These are phyloP conservation scores for Globisporangium spiculum DNA, from an alignment of 352 stramenopile species.

Conservation along the genomic window DNA sequence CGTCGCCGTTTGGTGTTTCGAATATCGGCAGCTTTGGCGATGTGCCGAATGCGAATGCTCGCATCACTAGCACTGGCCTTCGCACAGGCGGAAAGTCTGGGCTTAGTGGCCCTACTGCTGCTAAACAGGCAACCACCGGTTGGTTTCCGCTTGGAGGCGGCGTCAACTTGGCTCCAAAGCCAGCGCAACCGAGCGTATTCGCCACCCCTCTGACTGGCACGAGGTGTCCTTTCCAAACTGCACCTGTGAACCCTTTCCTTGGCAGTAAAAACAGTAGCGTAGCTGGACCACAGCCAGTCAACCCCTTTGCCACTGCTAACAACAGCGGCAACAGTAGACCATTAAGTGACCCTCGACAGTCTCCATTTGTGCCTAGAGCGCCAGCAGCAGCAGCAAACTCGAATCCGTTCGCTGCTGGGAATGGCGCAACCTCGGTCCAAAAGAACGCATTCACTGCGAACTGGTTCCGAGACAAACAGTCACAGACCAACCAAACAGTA, in stretches of 20 bases:
- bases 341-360: neutral
- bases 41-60: neutral
- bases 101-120: neutral
- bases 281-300: neutral
- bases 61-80: neutral
- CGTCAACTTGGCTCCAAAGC: neutral
- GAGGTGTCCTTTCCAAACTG: neutral
- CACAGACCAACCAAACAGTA: neutral
- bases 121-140: neutral
- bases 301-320: neutral
- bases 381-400: neutral
- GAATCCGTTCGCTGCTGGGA: conserved; percentile 6
- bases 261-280: neutral
- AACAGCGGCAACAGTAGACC: neutral
- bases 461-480: neutral
- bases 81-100: neutral
- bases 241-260: conserved; percentile 10
- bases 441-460: neutral
- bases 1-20: neutral
- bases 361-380: neutral
- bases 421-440: neutral
- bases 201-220: neutral
- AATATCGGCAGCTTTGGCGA: neutral
- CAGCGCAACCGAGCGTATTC: neutral
- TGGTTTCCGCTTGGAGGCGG: conserved; percentile 9